phyloP scores from a whole-genome alignment of 495 filamentous ascomycete genomes.

The Penicillium steckii region DNA sequence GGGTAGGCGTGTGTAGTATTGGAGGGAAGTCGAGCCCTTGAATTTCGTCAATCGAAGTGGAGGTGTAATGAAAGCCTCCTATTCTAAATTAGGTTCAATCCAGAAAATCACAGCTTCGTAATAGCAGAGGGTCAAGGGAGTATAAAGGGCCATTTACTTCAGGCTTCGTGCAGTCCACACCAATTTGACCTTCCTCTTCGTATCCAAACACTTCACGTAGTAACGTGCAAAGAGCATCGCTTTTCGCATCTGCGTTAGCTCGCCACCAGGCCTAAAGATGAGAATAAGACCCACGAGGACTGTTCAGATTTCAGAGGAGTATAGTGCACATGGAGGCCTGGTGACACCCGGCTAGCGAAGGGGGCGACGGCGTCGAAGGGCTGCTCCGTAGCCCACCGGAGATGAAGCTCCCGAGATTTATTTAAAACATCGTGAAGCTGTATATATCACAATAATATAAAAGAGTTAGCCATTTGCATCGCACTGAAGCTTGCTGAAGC shows the following conservation, averaged over 20 bases:
- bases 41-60: slow-evolving; percentile 63
- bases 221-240: slow-evolving; percentile 57
- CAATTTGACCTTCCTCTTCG: slow-evolving; percentile 11
- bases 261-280: neutral
- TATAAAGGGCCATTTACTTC: slow-evolving; percentile 36
- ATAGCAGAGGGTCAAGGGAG: neutral
- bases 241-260: slow-evolving; percentile 27
- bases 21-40: slow-evolving; percentile 60
- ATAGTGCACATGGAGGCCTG: slow-evolving; percentile 83
- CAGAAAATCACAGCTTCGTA: neutral
- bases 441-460: neutral
- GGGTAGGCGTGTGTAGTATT: slow-evolving; percentile 66
- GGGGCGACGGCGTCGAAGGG: slow-evolving; percentile 62
- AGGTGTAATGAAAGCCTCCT: slow-evolving; percentile 68
- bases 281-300: slow-evolving; percentile 38
- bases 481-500: too few species aligned
- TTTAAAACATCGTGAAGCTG: slow-evolving; percentile 63
- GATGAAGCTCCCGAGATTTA: slow-evolving; percentile 68
- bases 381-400: slow-evolving; percentile 69
- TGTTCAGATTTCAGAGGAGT: slow-evolving; percentile 48
- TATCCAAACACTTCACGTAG: slow-evolving; percentile 61
- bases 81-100: neutral
- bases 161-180: slow-evolving; percentile 50
- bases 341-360: slow-evolving; percentile 68
- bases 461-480: neutral